Evolutionary conservation across 768 basidiomycete species (phyloP), one percentile per base, ranked within the genome.

Genomic region (Leccinum aurantiacum): DNA sequence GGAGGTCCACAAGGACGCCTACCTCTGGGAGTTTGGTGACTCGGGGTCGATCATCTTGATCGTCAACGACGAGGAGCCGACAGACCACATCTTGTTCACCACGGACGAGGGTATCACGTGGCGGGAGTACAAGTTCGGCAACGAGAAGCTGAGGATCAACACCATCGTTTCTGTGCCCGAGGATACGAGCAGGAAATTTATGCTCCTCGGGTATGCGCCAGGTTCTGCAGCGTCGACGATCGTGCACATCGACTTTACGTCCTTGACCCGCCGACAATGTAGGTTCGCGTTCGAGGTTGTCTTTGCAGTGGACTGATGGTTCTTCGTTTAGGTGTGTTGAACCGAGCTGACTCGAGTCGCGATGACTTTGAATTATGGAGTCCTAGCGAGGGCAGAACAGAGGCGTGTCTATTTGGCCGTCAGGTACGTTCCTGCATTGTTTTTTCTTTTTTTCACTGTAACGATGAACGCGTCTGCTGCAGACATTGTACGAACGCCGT

Each of bases 291-390:
- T 47, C 6, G 27, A 53, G 33, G n/a, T 19, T 56, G 17, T 19
- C 44, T n/a, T 19, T 22, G n/a, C 25, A 22, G 44, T 27, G 19
- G 22, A 49, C 68, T 61, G 10, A 59, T 25, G 17, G 15, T 38
- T 47, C 10, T 56, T 24, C 37, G 57, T 37, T 1, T 61, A 96
- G 95, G 95, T 73, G 75, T 79, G 1, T 75, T 95, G 50, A 84
- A 81, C 60, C 54, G 82, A 5, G 82, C 93, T 1, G 77, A 97
- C 67, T 88, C 95, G 7, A 82, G 80, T 17, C 77, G 88, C 41
- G 95, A 98, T 69, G 97, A 99, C 76, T 98, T 98, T 70, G 95
- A 98, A 71, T 76, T 97, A 2, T 98, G 97, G 97, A 94, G 90
- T 70, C 97, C 96, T 0, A 92, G 91, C 59, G 90, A 95, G 69